A percentile compares a stretch with the other conserved stretches of the same genome.
Evolutionary conservation across 164 flowering plant species (phyloP).

Genomic region (Stephania japonica): DNA sequence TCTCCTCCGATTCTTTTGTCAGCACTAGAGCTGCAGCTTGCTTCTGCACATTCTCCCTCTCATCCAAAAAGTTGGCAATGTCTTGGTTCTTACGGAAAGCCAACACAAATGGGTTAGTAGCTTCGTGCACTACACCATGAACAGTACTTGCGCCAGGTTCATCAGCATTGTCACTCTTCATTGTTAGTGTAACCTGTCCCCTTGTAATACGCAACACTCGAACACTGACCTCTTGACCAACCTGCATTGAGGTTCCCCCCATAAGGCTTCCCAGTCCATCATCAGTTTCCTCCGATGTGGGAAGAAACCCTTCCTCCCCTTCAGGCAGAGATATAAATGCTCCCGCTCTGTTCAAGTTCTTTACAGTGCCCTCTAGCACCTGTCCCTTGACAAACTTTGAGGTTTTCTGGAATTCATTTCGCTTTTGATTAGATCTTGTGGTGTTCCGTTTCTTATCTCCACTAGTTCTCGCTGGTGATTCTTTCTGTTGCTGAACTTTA

Average conservation of each 20-base stretch:
- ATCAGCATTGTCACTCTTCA: conserved; percentile 66
- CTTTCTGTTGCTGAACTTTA: conserved; percentile 44
- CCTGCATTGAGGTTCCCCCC: conserved; percentile 60
- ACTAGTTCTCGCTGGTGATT: conserved; percentile 17
- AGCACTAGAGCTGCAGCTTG: background rate
- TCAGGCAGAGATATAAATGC: conserved; percentile 86
- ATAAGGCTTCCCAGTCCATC: conserved; percentile 46
- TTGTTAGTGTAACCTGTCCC: conserved; percentile 79
- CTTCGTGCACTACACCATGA: conserved; percentile 53
- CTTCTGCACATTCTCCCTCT: conserved; percentile 43
- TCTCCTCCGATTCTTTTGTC: background rate
- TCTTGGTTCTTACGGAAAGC: conserved; percentile 81
- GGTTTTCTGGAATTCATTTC: conserved; percentile 35
- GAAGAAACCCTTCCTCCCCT: conserved; percentile 93
- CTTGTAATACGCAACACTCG: conserved; percentile 66
- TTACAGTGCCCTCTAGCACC: conserved; percentile 76
- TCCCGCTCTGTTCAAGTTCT: conserved; percentile 67
- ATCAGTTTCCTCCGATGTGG: conserved; percentile 65
- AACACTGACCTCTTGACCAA: conserved; percentile 78
- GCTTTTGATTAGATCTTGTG: conserved; percentile 36
- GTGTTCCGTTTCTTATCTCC: conserved; percentile 42
- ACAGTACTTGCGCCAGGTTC: conserved; percentile 27
- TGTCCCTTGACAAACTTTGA: conserved; percentile 79
- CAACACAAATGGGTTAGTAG: conserved; percentile 79
- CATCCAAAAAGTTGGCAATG: conserved; percentile 71